These are phyloP conservation scores for Eimeria acervulina DNA, from an alignment of 169 alveolate species.

Conservation along the genomic window DNA sequence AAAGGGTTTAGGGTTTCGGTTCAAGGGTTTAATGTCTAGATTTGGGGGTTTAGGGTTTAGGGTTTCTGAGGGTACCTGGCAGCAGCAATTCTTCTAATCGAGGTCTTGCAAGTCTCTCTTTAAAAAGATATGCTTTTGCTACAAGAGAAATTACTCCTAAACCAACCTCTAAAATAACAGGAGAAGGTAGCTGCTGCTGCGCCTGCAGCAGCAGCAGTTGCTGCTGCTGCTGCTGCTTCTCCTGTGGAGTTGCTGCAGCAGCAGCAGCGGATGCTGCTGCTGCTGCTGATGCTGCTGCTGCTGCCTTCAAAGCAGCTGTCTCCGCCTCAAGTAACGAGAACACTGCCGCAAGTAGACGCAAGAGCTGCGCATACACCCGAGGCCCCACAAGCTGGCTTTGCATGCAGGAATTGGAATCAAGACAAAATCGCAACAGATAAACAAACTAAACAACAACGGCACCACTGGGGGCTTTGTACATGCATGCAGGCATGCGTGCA, in stretches of 20 bases:
- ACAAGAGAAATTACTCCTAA: background rate
- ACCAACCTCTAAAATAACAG: background rate
- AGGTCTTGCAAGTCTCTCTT: slow-evolving; percentile 16
- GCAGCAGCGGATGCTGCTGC: slow-evolving; percentile 30
- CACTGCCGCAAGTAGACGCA: slow-evolving; percentile 7
- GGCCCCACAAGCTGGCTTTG: background rate
- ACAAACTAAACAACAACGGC: too few relatives aligned
- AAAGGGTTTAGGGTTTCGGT: too few relatives aligned
- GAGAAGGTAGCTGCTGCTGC: background rate
- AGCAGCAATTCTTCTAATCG: background rate
- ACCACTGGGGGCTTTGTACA: too few relatives aligned
- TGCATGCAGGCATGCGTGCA: too few relatives aligned
- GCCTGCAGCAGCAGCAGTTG: too few relatives aligned
- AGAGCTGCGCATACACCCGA: slow-evolving; percentile 22
- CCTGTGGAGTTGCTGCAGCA: background rate
- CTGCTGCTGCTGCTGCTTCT: too few relatives aligned
- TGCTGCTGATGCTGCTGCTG: background rate
- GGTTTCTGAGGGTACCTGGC: background rate
- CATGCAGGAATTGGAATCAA: background rate
- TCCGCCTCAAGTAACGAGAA: background rate
- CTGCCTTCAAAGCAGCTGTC: background rate
- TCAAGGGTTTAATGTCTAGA: too few relatives aligned
- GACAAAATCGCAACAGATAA: too few relatives aligned
- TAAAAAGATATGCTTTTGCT: slow-evolving; percentile 3
- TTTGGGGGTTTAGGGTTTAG: background rate